A percentile compares a stretch with the other conserved stretches of the same genome.
Evolutionary conservation across 148 eudicot genomes (phyloP).

Genomic region (Talinum fruticosum): DNA sequence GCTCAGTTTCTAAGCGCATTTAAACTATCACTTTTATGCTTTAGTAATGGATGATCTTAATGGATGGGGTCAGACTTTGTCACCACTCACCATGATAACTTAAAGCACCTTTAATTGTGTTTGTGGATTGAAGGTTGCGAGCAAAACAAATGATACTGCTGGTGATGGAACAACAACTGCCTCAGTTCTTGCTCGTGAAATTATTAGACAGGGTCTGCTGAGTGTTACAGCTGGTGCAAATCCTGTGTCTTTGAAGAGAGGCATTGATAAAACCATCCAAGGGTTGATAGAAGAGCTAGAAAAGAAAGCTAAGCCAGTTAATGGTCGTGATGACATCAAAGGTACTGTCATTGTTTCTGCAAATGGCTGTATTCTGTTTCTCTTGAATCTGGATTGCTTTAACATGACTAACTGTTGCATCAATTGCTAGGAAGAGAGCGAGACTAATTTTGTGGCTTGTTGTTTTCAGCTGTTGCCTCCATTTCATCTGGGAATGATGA

Average conservation of each 20-base stretch:
- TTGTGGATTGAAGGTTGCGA: conserved; percentile 59
- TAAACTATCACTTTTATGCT: not conserved
- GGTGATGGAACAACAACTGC: conserved; percentile 99
- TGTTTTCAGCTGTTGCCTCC: conserved; percentile 68
- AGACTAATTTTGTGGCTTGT: not conserved
- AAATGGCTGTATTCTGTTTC: too few relatives aligned
- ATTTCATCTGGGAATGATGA: conserved; percentile 97
- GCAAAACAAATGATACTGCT: conserved; percentile 94
- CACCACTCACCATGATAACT: too few relatives aligned
- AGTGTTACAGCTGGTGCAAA: conserved; percentile 97
- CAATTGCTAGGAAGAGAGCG: not conserved
- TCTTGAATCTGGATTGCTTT: not conserved
- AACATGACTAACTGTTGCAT: not conserved
- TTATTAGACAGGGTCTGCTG: conserved; percentile 70
- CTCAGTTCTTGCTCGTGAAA: conserved; percentile 85
- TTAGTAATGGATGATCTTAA: not conserved
- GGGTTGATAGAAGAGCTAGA: conserved; percentile 79
- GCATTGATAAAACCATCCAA: conserved; percentile 86
- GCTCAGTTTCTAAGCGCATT: not conserved
- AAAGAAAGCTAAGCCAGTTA: conserved; percentile 79
- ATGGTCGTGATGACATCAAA: conserved; percentile 89
- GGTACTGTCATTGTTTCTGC: conserved; percentile 43
- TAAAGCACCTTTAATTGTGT: not conserved
- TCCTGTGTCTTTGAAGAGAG: conserved; percentile 81
- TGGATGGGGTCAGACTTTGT: too few relatives aligned